Percentiles rank a stretch among this genome's conserved stretches.
Evolutionary conservation across 192 early-diverging fungal genomes (phyloP).

Genomic region (Neocallimastix lanati): DNA sequence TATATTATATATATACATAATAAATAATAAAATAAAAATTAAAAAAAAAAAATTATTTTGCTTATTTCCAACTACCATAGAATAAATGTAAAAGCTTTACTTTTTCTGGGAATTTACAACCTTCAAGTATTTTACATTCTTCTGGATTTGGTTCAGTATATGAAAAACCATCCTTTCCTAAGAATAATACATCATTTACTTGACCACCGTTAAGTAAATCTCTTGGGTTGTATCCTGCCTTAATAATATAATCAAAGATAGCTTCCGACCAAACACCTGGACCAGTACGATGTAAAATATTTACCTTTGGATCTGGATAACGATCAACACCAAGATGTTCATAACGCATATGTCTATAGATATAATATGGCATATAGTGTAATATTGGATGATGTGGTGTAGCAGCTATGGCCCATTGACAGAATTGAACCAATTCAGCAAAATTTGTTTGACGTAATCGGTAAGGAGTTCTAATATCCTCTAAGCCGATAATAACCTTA

Average conservation of each 20-base stretch:
- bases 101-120: background rate
- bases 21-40: no score
- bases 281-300: background rate
- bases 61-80: background rate
- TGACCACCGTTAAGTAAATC: background rate
- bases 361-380: background rate
- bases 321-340: background rate
- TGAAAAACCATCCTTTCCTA: background rate
- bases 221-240: background rate
- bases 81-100: background rate
- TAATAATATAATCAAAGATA: background rate
- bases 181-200: background rate
- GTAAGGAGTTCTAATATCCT: background rate
- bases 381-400: conserved; percentile 7
- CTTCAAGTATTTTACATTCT: background rate
- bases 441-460: background rate
- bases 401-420: conserved; percentile 11
- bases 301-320: background rate
- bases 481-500: background rate
- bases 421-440: background rate
- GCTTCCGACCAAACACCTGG: background rate
- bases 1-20: no score
- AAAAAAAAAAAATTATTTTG: no score
- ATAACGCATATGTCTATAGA: background rate
- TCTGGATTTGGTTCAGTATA: background rate